These are phyloP conservation scores for Puccinia horiana DNA, from an alignment of 1,284 basidiomycete genomes.

Conservation along the genomic window DNA sequence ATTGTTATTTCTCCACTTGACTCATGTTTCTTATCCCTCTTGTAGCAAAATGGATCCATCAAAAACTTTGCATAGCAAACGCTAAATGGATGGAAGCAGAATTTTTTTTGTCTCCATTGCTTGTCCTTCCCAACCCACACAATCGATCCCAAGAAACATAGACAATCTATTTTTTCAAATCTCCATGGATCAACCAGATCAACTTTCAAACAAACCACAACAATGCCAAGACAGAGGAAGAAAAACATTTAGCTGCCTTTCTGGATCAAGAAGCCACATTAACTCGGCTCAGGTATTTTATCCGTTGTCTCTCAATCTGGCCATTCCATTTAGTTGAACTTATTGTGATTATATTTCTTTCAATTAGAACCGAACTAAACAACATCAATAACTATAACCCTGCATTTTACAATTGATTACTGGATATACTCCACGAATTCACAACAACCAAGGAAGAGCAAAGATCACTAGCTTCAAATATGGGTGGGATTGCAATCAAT, in stretches of 20 bases:
- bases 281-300: not conserved
- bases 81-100: not conserved
- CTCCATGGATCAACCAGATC: not conserved
- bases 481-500: no score
- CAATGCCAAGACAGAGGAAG: no score
- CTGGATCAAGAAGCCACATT: not conserved
- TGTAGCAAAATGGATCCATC: not conserved
- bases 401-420: no score
- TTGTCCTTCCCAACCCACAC: not conserved
- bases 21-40: no score
- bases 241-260: not conserved
- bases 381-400: not conserved
- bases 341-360: no score
- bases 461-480: no score
- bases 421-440: no score
- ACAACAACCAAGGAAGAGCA: no score
- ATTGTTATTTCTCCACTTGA: no score
- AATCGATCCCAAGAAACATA: not conserved
- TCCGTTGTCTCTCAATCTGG: no score
- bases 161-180: not conserved
- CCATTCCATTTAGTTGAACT: no score
- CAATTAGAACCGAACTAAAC: not conserved
- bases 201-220: not conserved
- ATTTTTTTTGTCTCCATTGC: not conserved
- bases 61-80: not conserved